phyloP scores from a whole-genome alignment of 441 rosid genomes.

The Pelargonium exstipulatum region DNA sequence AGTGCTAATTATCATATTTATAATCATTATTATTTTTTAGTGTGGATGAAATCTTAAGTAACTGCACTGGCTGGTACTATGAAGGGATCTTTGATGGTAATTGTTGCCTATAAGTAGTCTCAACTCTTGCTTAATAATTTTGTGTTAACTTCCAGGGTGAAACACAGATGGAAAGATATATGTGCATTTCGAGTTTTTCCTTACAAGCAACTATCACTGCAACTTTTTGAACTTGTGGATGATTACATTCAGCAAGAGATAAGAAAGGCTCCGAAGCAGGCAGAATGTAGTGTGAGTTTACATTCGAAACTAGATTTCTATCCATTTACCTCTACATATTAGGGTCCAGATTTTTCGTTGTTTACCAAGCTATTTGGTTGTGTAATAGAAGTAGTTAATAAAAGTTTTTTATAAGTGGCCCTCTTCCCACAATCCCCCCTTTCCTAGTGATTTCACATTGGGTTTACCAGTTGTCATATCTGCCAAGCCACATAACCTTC shows the following conservation, averaged over 20 bases:
- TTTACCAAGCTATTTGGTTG: too few species aligned
- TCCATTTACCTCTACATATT: background rate
- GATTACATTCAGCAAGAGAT: conserved; percentile 88
- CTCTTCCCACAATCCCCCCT: too few species aligned
- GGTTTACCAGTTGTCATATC: background rate
- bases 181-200: conserved; percentile 82
- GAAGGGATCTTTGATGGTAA: background rate
- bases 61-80: too few species aligned
- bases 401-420: too few species aligned
- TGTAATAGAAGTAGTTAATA: too few species aligned
- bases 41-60: too few species aligned
- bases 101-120: background rate
- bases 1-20: too few species aligned
- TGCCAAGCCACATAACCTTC: background rate
- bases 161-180: conserved; percentile 71
- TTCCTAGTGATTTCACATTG: too few species aligned
- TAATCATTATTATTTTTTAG: too few species aligned
- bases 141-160: conserved; percentile 39
- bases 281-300: conserved; percentile 67
- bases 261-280: conserved; percentile 62
- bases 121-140: conserved; percentile 2
- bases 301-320: conserved; percentile 3
- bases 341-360: too few species aligned
- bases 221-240: conserved; percentile 81
- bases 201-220: conserved; percentile 63